Evolutionary conservation across 139 green algal genomes (phyloP), one percentile per base, ranked within the genome.

Genomic region (Tetratostichococcus sp.): DNA sequence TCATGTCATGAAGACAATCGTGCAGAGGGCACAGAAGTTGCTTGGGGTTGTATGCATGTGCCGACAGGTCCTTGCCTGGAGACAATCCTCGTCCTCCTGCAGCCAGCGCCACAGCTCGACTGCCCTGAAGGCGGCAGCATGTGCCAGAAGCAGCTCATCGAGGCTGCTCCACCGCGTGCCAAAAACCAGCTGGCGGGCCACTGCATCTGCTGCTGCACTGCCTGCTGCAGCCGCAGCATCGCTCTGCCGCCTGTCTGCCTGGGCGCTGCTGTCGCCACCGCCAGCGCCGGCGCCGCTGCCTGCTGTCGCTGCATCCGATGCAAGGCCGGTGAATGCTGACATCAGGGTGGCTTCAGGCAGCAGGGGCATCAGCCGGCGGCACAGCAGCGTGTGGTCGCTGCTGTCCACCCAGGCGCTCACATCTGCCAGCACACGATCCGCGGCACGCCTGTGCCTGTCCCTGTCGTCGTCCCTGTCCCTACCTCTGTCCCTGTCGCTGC

Each of bases 341-440:
- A 84, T 66, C 66, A 84, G 68, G 70, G 80, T 75, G 2, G 25
- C 32, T 30, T 77, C 70, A 1, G 69, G 70, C 75, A 84, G 71
- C 74, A 84, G 70, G 30, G 39, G 75, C 70, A 80, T 71, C 66
- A 84, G 65, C 5, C 71, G 75, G 35, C 73, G 74, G 42, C 50
- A 75, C 39, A 75, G 50, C 14, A 34, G 75, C 35, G 35, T 34
- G 62, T 68, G 62, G 4, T 33, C 5, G 26, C 5, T 34, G 62
- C 28, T 16, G 23, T 65, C 66, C 30, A 84, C 8, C 58, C 50
- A 80, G 35, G 70, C n/a, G 1, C 69, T 59, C 33, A 79, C 43
- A 67, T 72, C 50, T 1, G n/a, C 43, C 28, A 58, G 28, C 65
- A 81, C 32, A 0, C 32, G 65, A 19, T 73, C 32, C 17, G 62